Base-by-base conservation (phyloP, 306 rosid genomes). In the Vicia faba region DNA sequence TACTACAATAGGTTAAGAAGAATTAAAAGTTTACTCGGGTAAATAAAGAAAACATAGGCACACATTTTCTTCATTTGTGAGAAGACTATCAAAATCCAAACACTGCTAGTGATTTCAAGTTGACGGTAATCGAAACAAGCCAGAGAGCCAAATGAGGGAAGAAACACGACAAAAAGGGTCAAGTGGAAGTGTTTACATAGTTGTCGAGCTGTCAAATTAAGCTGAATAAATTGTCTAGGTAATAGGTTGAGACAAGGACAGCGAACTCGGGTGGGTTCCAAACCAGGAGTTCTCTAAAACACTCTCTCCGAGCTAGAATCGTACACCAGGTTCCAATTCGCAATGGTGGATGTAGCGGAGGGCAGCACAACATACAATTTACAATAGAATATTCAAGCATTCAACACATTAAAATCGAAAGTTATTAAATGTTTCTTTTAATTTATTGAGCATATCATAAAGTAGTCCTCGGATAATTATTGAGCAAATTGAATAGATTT, bases 181-280 rank as follows among this genome's bases (percentile, higher is more conserved):
- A 19, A 9, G 57, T 19, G 6, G 11, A 3, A 41, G 63, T 11
- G 8, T 92, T 83, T 25, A 87, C 95, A 46, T 92, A 89, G 71
- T 95, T 89, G 76, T 89, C 89, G 57, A 89, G 95, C 85, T 89
- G 95, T 39, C 96, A 89, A 64, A 92, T 81, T 83, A 89, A 92
- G 88, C 95, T 89, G 66, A 96, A 92, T 83, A 92, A 92, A 71
- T 92, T 89, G 74, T 87, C 95, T 85, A 89, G 87, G 84, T 87
- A 92, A 78, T 73, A 89, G 48, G 89, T 82, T 0, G 97, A 95
- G 4, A 92, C 89, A 44, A 89, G 89, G 53, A 85, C 84, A 49
- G 87, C 81, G 62, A 92, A 89, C 70, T 92, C 92, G 2, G 91
- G 86, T 4, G 95, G 95, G 71, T 85, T 88, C 98, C 98, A 92